Conservation (phyloP, 345 rosid genomes). For the Euphorbia pulcherrima region DNA sequence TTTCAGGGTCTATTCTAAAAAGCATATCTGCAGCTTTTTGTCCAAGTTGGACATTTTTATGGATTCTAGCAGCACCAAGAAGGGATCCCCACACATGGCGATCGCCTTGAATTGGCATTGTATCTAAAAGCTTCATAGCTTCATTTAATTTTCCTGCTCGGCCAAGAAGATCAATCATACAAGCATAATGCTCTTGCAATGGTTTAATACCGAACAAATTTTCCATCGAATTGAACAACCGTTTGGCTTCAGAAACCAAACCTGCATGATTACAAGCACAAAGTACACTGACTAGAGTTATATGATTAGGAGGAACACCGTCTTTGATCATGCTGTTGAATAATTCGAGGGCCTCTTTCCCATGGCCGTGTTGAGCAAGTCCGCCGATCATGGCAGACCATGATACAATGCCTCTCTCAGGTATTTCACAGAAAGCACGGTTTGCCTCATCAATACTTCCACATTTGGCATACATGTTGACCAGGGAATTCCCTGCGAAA, state of each 20-base stretch:
- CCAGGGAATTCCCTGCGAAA: constrained; percentile 62
- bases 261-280: constrained; percentile 69
- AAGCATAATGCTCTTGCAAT: constrained; percentile 54
- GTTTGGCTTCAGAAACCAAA: constrained; percentile 47
- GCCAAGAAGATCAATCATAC: constrained; percentile 64
- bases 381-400: constrained; percentile 64
- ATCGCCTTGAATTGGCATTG: constrained; percentile 50
- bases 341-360: constrained; percentile 40
- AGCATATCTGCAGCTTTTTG: constrained; percentile 53
- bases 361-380: constrained; percentile 55
- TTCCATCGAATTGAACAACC: constrained; percentile 43
- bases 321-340: constrained; percentile 48
- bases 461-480: constrained; percentile 61
- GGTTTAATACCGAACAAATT: constrained; percentile 40
- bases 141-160: constrained; percentile 51
- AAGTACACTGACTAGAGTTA: constrained; percentile 53
- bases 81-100: constrained; percentile 60
- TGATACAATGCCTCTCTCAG: constrained; percentile 54
- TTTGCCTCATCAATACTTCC: constrained; percentile 62
- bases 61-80: constrained; percentile 59
- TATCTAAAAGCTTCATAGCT: constrained; percentile 46
- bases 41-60: constrained; percentile 54
- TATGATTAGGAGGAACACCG: constrained; percentile 49
- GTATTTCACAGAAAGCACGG: constrained; percentile 42
- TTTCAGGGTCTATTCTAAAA: constrained; percentile 48